A percentile compares a stretch with the other conserved stretches of the same genome.
These are phyloP conservation scores for Solanum raphanifolium DNA, from an alignment of 257 asterid species.

Conservation along the genomic window DNA sequence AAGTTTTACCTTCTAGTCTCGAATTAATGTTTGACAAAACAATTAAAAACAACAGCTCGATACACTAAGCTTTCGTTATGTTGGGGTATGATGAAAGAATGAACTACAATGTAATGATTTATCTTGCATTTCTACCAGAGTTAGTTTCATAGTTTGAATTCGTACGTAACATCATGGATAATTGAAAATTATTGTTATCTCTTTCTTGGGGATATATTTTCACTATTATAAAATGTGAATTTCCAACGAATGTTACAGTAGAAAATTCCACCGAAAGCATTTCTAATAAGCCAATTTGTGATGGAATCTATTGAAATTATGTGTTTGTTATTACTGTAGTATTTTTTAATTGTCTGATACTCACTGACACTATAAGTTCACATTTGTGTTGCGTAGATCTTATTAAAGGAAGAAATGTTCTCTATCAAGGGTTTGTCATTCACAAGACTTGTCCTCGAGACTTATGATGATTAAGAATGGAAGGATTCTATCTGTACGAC, in stretches of 20 bases:
- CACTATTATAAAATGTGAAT: background rate
- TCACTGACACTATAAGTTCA: rapidly evolving
- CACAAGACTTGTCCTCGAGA: background rate
- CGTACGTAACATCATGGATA: background rate
- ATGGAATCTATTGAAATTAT: background rate
- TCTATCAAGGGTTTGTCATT: background rate
- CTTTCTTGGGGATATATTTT: background rate
- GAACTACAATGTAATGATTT: background rate
- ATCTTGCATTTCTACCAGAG: background rate
- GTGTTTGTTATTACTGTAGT: background rate
- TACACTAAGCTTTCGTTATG: background rate
- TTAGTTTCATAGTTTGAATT: background rate
- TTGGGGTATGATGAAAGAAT: background rate
- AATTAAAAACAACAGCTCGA: background rate
- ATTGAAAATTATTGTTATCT: background rate
- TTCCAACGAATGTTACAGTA: background rate
- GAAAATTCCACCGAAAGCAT: background rate
- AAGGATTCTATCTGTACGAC: rapidly evolving
- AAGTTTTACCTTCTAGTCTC: background rate
- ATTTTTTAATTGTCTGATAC: background rate
- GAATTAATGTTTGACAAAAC: background rate
- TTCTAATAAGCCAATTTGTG: background rate
- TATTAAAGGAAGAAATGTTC: background rate
- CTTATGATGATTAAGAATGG: background rate
- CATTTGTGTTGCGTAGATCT: background rate